Evolutionary conservation across 2,329 filamentous ascomycete species (phyloP).

Genomic region (Aspergillus proliferans): DNA sequence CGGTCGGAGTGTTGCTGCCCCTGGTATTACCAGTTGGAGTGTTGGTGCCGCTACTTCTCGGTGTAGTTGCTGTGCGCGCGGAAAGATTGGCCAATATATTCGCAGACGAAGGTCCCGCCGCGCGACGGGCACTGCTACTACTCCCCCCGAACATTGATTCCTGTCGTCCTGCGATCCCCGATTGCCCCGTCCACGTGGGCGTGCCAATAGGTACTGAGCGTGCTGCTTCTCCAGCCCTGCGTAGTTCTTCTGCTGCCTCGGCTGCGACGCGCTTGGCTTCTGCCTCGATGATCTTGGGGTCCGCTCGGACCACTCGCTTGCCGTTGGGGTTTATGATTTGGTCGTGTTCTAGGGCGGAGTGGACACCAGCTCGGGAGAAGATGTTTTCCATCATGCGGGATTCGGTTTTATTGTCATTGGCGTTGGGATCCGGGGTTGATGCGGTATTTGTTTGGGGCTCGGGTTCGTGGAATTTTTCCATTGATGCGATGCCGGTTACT

Average conservation of each 20-base stretch:
- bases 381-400: slow-evolving; percentile 81
- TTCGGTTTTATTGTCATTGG: slow-evolving; percentile 37
- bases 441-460: slow-evolving; percentile 16
- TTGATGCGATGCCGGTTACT: slow-evolving; percentile 56
- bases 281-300: slow-evolving; percentile 69
- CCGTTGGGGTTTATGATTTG: slow-evolving; percentile 66
- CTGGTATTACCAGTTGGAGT: slow-evolving; percentile 1
- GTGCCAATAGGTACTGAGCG: slow-evolving; percentile 70
- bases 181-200: slow-evolving; percentile 87
- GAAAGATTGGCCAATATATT: slow-evolving; percentile 36
- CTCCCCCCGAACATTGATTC: slow-evolving; percentile 44
- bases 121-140: slow-evolving; percentile 29
- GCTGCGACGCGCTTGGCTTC: slow-evolving; percentile 77
- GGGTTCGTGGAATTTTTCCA: slow-evolving; percentile 58
- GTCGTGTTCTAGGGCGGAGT: slow-evolving; percentile 90
- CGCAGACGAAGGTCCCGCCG: slow-evolving; percentile 35
- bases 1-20: slow-evolving; percentile 39
- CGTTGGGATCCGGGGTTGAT: slow-evolving; percentile 1
- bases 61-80: slow-evolving; percentile 16
- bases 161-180: slow-evolving; percentile 69
- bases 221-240: slow-evolving; percentile 66
- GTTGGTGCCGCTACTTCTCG: slow-evolving; percentile 3
- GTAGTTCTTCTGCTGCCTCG: slow-evolving; percentile 69
- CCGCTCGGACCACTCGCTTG: slow-evolving; percentile 63
- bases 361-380: slow-evolving; percentile 77